A percentile compares a stretch with the other conserved stretches of the same genome.
Evolutionary conservation across 139 green algal species (phyloP).

Genomic region (Tetradesmus obliquus): DNA sequence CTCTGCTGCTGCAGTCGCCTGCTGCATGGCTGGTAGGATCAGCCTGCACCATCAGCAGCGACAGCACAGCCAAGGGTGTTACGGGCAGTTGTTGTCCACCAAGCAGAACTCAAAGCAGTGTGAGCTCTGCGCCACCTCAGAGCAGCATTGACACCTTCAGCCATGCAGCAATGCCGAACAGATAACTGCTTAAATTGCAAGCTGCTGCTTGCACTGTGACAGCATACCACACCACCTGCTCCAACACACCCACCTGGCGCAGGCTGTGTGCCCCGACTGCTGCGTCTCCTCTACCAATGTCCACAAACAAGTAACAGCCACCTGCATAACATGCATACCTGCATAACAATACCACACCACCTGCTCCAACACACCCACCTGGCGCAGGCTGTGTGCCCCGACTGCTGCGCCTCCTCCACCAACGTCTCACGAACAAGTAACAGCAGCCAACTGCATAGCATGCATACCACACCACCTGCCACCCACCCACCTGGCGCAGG

Average conservation of each 20-base stretch:
- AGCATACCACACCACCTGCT: background rate
- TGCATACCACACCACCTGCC: background rate
- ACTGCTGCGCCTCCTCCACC: background rate
- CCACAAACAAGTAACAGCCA: too few species aligned
- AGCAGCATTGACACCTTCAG: too few species aligned
- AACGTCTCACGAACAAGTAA: too few species aligned
- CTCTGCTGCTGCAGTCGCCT: background rate
- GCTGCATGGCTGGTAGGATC: constrained; percentile 3
- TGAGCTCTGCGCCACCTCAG: too few species aligned
- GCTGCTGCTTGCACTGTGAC: background rate
- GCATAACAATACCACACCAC: background rate
- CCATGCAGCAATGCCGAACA: background rate
- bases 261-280: background rate
- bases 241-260: constrained; percentile 1
- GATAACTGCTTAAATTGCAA: background rate
- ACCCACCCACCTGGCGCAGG: background rate
- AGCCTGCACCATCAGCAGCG: background rate
- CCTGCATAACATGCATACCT: background rate
- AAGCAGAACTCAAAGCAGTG: too few species aligned
- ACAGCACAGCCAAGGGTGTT: background rate
- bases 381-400: background rate
- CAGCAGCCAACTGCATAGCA: too few species aligned
- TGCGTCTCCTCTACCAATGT: background rate
- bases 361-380: background rate
- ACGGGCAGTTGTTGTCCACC: too few species aligned